Evolutionary conservation across 176 grass and related monocot genomes (phyloP), one percentile per base, ranked within the genome.

Genomic region (Triticum timopheevii): DNA sequence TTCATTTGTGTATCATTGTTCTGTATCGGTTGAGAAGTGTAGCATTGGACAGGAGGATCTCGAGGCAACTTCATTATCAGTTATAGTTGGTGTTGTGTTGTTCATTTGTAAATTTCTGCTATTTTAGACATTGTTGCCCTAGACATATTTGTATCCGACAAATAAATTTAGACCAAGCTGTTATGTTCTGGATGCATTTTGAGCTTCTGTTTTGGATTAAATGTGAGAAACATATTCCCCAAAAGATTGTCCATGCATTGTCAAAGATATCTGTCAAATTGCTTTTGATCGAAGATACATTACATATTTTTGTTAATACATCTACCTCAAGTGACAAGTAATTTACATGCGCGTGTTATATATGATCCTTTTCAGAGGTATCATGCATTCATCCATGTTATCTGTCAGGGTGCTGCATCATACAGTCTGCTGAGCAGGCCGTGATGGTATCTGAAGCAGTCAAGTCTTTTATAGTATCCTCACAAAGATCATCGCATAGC

Each of bases 51-150:
- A 40, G 24, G 25, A 31, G 45, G 13, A 24, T 63, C 38, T 39
- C 38, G 38, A 39, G 8, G 38, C 8, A 39, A 39, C 38, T 39
- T 39, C 19, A 65, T 68, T 64, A 81, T 52, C 45, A 85, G 8
- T 85, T 71, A 76, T 71, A 77, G 63, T 78, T 77, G 45, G 50
- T 73, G 40, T 20, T 30, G 64, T 86, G 40, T 85, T 45, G 28
- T 81, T 85, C 77, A 65, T 85, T 74, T 24, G 54, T 59, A 59
- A 22, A 59, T 59, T 59, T 59, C 54, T 59, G 54, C 54, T 59
- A 22, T 59, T 1, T 59, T 59, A 58, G 7, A 59, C 19, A 59
- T 59, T 22, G 54, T 59, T 59, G 54, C 54, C 54, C 54, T 59
- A 59, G 54, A 59, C 54, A 59, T 59, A 9, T 59, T 59, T 59